Evolutionary conservation across 805 yeast genomes (phyloP).

Genomic region (Ascoidea asiatica): DNA sequence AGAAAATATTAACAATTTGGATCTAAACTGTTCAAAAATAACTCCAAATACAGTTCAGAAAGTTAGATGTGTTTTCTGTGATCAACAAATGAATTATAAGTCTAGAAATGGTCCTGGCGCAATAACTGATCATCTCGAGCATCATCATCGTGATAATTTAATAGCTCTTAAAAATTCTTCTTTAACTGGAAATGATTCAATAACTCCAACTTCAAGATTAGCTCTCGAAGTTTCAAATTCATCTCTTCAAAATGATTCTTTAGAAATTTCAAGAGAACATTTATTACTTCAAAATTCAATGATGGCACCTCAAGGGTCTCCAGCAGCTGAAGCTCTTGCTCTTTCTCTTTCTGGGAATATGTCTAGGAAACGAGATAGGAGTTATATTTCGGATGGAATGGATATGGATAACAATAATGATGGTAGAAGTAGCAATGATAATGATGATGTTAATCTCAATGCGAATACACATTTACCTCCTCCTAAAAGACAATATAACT

Average conservation of each 20-base stretch:
- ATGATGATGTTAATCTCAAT: neutral
- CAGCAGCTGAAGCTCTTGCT: too few species aligned
- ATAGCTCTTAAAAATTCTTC: neutral
- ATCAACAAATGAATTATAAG: conserved; percentile 6
- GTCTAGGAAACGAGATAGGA: too few species aligned
- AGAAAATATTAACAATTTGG: neutral
- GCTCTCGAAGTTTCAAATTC: neutral
- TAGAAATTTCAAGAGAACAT: too few species aligned
- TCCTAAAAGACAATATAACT: neutral
- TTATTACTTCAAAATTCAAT: neutral
- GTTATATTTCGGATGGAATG: neutral
- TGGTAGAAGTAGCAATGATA: neutral
- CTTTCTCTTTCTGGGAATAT: neutral
- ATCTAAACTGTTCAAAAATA: neutral
- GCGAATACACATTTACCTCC: neutral
- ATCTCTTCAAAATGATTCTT: neutral
- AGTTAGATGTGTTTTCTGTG: conserved; percentile 7
- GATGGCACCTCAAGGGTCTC: neutral
- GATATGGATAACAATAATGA: neutral
- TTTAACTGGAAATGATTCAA: neutral
- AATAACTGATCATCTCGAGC: conserved; percentile 9
- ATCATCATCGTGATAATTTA: conserved; percentile 4
- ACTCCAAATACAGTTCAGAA: conserved; percentile 1
- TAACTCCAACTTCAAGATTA: neutral
- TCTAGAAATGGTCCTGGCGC: conserved; percentile 10